phyloP scores from a whole-genome alignment of 768 basidiomycete species.

The Lactifluus piperatus region DNA sequence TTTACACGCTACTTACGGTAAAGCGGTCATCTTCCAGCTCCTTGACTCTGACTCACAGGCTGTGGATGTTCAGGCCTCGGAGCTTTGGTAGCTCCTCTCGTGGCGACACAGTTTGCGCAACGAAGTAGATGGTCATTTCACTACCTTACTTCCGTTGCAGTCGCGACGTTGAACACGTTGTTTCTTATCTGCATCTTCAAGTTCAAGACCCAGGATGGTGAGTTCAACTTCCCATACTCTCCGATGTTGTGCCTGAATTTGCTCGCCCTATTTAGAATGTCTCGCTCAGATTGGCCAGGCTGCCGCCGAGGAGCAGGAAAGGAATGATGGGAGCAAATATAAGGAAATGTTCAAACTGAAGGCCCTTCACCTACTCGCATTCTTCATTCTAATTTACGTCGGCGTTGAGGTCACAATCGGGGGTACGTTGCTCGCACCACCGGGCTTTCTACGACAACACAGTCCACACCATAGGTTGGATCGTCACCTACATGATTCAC shows the following conservation, averaged over 20 bases:
- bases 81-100: slow-evolving; percentile 60
- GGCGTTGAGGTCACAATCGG: slow-evolving; percentile 32
- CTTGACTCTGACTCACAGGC: neutral
- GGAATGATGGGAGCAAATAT: slow-evolving; percentile 35
- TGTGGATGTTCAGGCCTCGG: slow-evolving; percentile 41
- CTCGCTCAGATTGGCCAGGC: slow-evolving; percentile 45
- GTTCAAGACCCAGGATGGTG: slow-evolving; percentile 64
- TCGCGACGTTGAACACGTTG: slow-evolving; percentile 50
- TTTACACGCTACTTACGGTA: slow-evolving; percentile 58
- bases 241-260: neutral
- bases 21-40: neutral
- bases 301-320: slow-evolving; percentile 29
- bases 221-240: slow-evolving; percentile 10
- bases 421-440: slow-evolving; percentile 24
- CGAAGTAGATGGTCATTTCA: slow-evolving; percentile 66
- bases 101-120: slow-evolving; percentile 74
- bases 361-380: slow-evolving; percentile 33
- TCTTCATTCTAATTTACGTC: slow-evolving; percentile 39
- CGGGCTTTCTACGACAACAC: neutral
- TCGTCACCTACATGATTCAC: slow-evolving; percentile 41
- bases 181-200: slow-evolving; percentile 52
- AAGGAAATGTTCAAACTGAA: slow-evolving; percentile 37
- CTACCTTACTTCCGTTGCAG: slow-evolving; percentile 58
- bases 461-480: slow-evolving; percentile 36
- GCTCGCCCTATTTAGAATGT: slow-evolving; percentile 35